Base-by-base conservation (phyloP, 495 filamentous ascomycete species). In the Lophium mytilinum region DNA sequence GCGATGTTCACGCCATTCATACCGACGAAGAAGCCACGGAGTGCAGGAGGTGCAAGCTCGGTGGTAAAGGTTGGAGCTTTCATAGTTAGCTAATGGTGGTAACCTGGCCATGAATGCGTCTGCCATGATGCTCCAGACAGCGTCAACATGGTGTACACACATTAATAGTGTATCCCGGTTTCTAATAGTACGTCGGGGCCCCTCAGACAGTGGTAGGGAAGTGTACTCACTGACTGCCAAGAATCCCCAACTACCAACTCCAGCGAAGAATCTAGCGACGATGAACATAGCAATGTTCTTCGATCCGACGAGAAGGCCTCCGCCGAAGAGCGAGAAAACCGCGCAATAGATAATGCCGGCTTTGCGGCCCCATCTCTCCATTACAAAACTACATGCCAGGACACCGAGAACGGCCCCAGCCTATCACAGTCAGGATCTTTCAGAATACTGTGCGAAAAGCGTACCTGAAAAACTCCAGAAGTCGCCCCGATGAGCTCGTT, bases 1-100 rank as follows among this genome's bases (percentile, higher is more conserved):
- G 60, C 60, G 41, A 63, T 63, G 21, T 55, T 59, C 17, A 66
- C 63, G 19, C 63, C 63, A 40, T 60, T 63, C 60, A 66, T 58
- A 10, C 63, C 63, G 46, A 58, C 60, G 37, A 63, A 60, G 48
- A 66, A 60, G 21, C 63, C 63, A 3, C 63, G 59, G 7, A 66
- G 42, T 2, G 21, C 52, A 3, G 63, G 59, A 14, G 63, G 59
- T 15, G 63, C 59, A 10, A 66, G 55, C 37, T 66, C 63, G 8
- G 63, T 42, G 9, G 43, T 48, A 33, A 57, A 66, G 12, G 54
- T 53, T 11, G 58, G 58, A 0, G 60, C 60, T 62, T 17, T 15
- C 4, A 18, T 6, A n/a, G 11, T 55, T 19, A 60, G 43, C 17
- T 9, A n/a, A n/a, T n/a, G n/a, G n/a, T n/a, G n/a, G n/a, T n/a